Conservation (phyloP, 2,329 filamentous ascomycete genomes). For the Alternaria triticina region DNA sequence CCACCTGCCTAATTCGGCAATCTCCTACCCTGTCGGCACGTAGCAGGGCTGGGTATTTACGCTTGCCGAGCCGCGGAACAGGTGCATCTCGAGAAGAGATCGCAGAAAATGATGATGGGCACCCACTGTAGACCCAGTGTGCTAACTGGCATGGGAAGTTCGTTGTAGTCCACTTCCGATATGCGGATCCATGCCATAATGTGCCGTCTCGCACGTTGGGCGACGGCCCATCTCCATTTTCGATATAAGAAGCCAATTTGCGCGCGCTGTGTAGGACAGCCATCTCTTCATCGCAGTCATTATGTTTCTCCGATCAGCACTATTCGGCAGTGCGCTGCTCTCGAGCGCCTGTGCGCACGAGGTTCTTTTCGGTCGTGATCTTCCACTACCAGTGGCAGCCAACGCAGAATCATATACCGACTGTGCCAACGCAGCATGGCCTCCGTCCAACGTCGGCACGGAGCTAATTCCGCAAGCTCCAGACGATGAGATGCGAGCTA, state of each 20-base stretch:
- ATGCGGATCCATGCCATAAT: slow-evolving; percentile 8
- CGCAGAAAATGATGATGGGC: slow-evolving; percentile 13
- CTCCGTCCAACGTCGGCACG: slow-evolving; percentile 47
- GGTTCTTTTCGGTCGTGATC: slow-evolving; percentile 30
- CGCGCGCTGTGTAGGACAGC: neutral
- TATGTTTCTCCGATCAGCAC: slow-evolving; percentile 28
- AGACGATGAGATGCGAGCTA: slow-evolving; percentile 47
- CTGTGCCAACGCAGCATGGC: slow-evolving; percentile 51
- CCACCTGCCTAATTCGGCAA: slow-evolving; percentile 40
- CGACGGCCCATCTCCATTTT: neutral
- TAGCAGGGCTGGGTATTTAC: slow-evolving; percentile 20
- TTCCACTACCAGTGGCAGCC: slow-evolving; percentile 37
- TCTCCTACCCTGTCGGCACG: slow-evolving; percentile 27
- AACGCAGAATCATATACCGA: slow-evolving; percentile 42
- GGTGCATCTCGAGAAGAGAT: slow-evolving; percentile 12
- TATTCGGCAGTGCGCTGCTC: slow-evolving; percentile 22
- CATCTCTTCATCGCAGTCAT: neutral
- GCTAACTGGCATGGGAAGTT: slow-evolving; percentile 40
- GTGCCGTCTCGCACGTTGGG: neutral
- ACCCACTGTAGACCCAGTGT: slow-evolving; percentile 4
- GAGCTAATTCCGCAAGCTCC: slow-evolving; percentile 51
- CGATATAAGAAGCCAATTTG: slow-evolving; percentile 15
- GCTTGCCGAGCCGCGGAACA: slow-evolving; percentile 33
- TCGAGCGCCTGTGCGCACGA: slow-evolving; percentile 32
- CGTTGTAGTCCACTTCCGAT: slow-evolving; percentile 12